Percentiles rank a stretch among this genome's conserved stretches.
Evolutionary conservation across 106 monocot species (phyloP).

Genomic region (Gastrodia elata): DNA sequence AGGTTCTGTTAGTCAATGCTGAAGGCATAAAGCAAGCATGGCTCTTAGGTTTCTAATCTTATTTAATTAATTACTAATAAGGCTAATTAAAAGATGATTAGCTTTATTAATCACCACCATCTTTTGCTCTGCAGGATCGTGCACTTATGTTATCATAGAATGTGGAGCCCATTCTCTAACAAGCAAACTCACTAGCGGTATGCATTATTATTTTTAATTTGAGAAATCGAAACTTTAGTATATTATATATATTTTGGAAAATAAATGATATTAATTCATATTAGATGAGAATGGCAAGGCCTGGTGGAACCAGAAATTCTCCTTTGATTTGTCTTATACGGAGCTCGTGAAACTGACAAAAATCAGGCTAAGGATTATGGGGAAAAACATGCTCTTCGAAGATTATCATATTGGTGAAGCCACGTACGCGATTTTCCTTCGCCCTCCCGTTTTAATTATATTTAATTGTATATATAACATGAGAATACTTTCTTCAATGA

Average conservation of each 20-base stretch:
- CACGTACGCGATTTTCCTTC: constrained; percentile 21
- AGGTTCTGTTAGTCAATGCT: constrained; percentile 45
- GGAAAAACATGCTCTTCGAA: constrained; percentile 32
- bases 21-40: constrained; percentile 33
- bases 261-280: not conserved
- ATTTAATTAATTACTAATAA: not conserved
- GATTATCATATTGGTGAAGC: constrained; percentile 49
- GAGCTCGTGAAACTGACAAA: constrained; percentile 15
- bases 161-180: constrained; percentile 20
- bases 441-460: not conserved
- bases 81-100: not conserved
- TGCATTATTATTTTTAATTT: not conserved
- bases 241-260: too few relatives aligned
- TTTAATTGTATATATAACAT: not conserved
- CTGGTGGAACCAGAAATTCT: constrained; percentile 85
- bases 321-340: constrained; percentile 25
- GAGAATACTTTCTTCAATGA: not conserved
- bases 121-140: constrained; percentile 19
- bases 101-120: not conserved
- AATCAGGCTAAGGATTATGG: constrained; percentile 44
- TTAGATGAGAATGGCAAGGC: constrained; percentile 36
- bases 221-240: not conserved
- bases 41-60: constrained; percentile 13
- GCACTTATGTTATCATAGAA: constrained; percentile 26
- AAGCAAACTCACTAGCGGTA: constrained; percentile 37